Evolutionary conservation across 129 eudicot genomes (phyloP), one percentile per base, ranked within the genome.

Genomic region (Logfia minima): DNA sequence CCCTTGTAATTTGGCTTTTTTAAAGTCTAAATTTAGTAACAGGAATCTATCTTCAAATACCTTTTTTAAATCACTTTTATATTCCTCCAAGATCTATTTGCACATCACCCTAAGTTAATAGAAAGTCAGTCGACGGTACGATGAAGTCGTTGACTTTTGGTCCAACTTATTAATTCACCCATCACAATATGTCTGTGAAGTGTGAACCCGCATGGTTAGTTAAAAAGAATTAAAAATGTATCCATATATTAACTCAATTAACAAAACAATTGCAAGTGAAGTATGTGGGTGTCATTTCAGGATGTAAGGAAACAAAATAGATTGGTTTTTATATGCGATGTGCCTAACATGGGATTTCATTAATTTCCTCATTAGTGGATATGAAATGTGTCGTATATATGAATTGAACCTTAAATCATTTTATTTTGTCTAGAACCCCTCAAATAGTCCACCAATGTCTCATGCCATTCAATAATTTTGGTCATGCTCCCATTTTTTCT

Each of bases 161-260:
- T 76, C 39, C 70, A 21, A 39, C 29, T 17, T 75, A 56, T 31
- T 62, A 61, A 62, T 77, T 79, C 82, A 79, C 66, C 58, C 70
- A 70, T 26, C 76, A 74, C 83, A 53, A 63, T 55, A 78, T 79
- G 83, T 79, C 79, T 72, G 78, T 29, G 59, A 79, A 28, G 72
- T 64, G 73, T 80, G 79, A 80, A 66, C 78, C 68, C 71, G 73
- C 76, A 70, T 78, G 82, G 76, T 62, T 28, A 18, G 62, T 18
- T 69, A 10, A 39, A 41, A 59, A n/a, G 63, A 41, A 43, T 5
- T 10, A 43, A 43, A 28, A 43, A 18, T 28, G 32, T 64, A 26
- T 39, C 60, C 9, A 41, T 62, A 23, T 60, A 23, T 74, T 14
- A 37, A 24, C 58, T 16, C 61, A 62, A 22, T 14, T 68, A 37